Conservation (phyloP, 163 green algal species). For the Chlamydomonas reinhardtii region DNA sequence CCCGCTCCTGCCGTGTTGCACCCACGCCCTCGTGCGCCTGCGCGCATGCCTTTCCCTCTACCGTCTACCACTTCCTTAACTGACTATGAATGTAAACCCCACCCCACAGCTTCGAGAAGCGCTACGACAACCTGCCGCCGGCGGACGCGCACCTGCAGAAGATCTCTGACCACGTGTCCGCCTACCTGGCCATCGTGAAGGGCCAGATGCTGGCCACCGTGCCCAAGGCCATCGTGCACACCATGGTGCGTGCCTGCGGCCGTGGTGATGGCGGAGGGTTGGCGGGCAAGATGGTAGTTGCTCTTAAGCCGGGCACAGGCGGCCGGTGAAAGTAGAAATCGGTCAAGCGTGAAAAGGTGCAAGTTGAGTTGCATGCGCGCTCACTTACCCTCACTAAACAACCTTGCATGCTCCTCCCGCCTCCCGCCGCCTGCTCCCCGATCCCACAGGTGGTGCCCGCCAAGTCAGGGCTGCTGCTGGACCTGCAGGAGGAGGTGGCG, state of each 20-base stretch:
- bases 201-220: conserved; percentile 93
- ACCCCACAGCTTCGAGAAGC: conserved; percentile 53
- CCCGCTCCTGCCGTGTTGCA: too few species aligned
- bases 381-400: too few species aligned
- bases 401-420: too few species aligned
- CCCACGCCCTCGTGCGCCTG: too few species aligned
- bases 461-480: conserved; percentile 84
- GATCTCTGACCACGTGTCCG: conserved; percentile 89
- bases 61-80: not conserved
- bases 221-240: conserved; percentile 95
- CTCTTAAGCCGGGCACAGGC: too few species aligned
- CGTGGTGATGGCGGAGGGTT: not conserved
- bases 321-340: too few species aligned
- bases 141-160: conserved; percentile 83
- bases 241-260: conserved; percentile 68
- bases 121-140: conserved; percentile 68
- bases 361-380: too few species aligned
- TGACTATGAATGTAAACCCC: too few species aligned
- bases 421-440: not conserved
- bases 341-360: too few species aligned
- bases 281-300: not conserved
- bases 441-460: conserved; percentile 75
- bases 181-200: conserved; percentile 93
- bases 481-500: conserved; percentile 82
- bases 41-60: too few species aligned